Evolutionary conservation across 2,329 filamentous ascomycete species (phyloP).

Genomic region (Hypoxylon sp.): DNA sequence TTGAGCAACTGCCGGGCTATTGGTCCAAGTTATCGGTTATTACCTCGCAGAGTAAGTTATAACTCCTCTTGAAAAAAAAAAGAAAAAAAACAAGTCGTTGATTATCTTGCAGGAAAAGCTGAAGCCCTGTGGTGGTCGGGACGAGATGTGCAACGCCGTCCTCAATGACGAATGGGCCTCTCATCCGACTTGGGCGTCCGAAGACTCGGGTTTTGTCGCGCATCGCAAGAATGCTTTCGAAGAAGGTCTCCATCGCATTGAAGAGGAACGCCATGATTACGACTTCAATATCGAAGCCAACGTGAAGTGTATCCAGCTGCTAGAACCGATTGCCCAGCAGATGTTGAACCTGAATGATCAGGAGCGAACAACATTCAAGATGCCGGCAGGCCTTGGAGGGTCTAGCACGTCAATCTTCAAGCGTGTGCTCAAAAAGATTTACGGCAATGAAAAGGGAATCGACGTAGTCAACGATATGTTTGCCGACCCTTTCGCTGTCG

Average conservation of each 20-base stretch:
- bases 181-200: conserved; percentile 97
- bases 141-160: conserved; percentile 92
- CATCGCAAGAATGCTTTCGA: conserved; percentile 97
- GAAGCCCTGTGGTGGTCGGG: conserved; percentile 91
- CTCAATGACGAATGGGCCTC: conserved; percentile 99
- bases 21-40: conserved; percentile 91
- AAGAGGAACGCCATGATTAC: conserved; percentile 98
- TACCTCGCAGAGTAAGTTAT: conserved; percentile 78
- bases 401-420: conserved; percentile 98
- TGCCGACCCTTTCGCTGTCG: conserved; percentile 82
- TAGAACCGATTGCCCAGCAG: conserved; percentile 93
- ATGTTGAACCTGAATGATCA: conserved; percentile 81
- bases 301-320: conserved; percentile 91
- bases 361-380: conserved; percentile 79
- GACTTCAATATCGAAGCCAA: conserved; percentile 98
- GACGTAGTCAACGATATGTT: conserved; percentile 92
- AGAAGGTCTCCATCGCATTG: conserved; percentile 93
- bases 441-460: conserved; percentile 84
- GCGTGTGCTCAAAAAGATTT: conserved; percentile 97
- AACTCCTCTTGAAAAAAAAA: not conserved
- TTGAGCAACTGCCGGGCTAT: conserved; percentile 95
- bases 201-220: conserved; percentile 97
- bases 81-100: no score
- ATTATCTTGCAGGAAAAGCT: conserved; percentile 73
- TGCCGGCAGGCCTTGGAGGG: conserved; percentile 86